A percentile compares a stretch with the other conserved stretches of the same genome.
These are phyloP conservation scores for Saccharum hybrid DNA, from an alignment of 202 grass and related monocot species.

Conservation along the genomic window DNA sequence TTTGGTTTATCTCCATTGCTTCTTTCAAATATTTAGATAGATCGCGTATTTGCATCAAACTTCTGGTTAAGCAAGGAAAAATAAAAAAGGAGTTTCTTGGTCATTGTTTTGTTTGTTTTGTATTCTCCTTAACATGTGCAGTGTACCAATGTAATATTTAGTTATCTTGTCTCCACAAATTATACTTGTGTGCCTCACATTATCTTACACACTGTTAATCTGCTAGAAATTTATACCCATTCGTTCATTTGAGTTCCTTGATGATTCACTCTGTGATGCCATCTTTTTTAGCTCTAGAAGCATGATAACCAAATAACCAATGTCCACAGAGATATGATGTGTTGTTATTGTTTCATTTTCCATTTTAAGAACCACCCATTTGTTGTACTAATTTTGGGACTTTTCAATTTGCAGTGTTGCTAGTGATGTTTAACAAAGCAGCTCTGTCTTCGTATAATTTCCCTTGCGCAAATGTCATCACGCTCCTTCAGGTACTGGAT, in stretches of 20 bases:
- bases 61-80: neutral
- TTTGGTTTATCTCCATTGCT: neutral
- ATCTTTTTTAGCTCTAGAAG: constrained; percentile 17
- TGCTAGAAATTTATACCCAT: neutral
- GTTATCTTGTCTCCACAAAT: neutral
- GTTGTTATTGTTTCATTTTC: constrained; percentile 7
- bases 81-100: neutral
- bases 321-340: neutral
- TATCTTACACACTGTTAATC: neutral
- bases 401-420: constrained; percentile 68
- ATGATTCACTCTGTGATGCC: neutral
- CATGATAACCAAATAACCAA: neutral
- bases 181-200: neutral
- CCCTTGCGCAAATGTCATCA: constrained; percentile 90
- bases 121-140: neutral
- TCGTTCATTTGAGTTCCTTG: neutral
- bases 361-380: neutral
- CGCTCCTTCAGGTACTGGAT: constrained; percentile 88
- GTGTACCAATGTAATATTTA: neutral
- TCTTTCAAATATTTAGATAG: neutral
- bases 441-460: constrained; percentile 93
- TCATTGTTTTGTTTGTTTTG: neutral
- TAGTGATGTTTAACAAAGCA: constrained; percentile 99
- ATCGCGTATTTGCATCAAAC: too few relatives aligned
- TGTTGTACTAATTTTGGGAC: constrained; percentile 37